These are phyloP conservation scores for Saccharomycopsis olivae DNA, from an alignment of 805 yeast species.

Conservation along the genomic window DNA sequence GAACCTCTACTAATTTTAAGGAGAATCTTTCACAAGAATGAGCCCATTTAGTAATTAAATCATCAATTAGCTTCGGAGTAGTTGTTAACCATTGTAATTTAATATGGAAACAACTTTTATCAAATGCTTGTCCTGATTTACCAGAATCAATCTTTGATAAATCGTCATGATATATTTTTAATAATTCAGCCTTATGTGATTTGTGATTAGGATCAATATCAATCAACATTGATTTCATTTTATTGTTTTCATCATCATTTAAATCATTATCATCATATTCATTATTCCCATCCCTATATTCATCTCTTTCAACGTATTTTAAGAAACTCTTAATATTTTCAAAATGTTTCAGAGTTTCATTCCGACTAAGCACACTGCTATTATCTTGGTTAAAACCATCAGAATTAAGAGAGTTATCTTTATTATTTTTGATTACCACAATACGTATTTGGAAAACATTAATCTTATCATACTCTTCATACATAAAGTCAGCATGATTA, in stretches of 20 bases:
- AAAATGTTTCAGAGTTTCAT: constrained; percentile 6
- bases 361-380: no score
- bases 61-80: constrained; percentile 77
- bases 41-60: constrained; percentile 65
- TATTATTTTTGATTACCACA: constrained; percentile 35
- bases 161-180: constrained; percentile 74
- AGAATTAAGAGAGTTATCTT: not conserved
- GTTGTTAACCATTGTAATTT: constrained; percentile 89
- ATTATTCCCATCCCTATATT: constrained; percentile 4
- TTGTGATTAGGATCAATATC: constrained; percentile 66
- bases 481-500: constrained; percentile 27
- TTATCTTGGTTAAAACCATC: not conserved
- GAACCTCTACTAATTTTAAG: constrained; percentile 29
- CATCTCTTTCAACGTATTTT: constrained; percentile 9
- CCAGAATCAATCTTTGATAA: constrained; percentile 61
- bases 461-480: constrained; percentile 36
- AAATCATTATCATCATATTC: not conserved
- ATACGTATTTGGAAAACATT: constrained; percentile 63
- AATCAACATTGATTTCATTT: constrained; percentile 56
- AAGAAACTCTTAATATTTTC: constrained; percentile 10
- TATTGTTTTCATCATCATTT: constrained; percentile 22
- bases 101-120: constrained; percentile 68
- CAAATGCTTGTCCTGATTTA: constrained; percentile 38
- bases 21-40: constrained; percentile 82
- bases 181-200: constrained; percentile 68